phyloP scores from a whole-genome alignment of 2,329 filamentous ascomycete genomes.

The Penicillium sumatraense region DNA sequence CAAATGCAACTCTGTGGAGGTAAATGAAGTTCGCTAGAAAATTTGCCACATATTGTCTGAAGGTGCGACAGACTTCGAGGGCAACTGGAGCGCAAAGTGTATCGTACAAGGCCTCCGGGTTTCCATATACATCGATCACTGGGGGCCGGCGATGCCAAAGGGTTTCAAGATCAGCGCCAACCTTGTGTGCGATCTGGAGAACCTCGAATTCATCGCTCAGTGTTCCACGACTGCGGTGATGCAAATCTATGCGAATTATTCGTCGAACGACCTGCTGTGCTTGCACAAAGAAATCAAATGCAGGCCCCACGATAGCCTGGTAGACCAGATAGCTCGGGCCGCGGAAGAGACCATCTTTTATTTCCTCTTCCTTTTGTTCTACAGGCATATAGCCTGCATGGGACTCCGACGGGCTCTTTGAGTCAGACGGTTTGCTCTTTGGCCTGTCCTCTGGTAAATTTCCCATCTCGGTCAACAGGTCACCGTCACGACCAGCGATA shows the following conservation, averaged over 20 bases:
- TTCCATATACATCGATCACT: conserved; percentile 37
- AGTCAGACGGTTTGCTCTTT: background rate
- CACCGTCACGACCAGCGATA: conserved; percentile 41
- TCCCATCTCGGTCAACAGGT: conserved; percentile 36
- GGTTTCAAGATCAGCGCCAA: conserved; percentile 40
- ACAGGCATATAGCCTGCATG: background rate
- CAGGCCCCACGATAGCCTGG: conserved; percentile 35
- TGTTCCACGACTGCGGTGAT: conserved; percentile 44
- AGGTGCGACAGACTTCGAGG: conserved; percentile 34
- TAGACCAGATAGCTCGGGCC: conserved; percentile 37
- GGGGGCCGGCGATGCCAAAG: conserved; percentile 40
- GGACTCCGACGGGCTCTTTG: background rate
- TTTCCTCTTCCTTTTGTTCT: conserved; percentile 15
- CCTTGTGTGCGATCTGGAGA: conserved; percentile 41
- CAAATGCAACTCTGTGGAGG: conserved; percentile 42
- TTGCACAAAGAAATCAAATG: conserved; percentile 38
- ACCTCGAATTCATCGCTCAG: conserved; percentile 45
- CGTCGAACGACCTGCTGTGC: conserved; percentile 41
- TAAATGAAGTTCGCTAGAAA: conserved; percentile 43
- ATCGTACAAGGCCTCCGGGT: conserved; percentile 31
- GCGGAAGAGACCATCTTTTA: conserved; percentile 24
- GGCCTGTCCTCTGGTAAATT: conserved; percentile 21
- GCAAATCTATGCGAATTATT: conserved; percentile 41
- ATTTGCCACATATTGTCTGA: conserved; percentile 40
- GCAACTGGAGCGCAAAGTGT: conserved; percentile 33